A percentile compares a stretch with the other conserved stretches of the same genome.
Evolutionary conservation across 2,329 filamentous ascomycete species (phyloP).

Genomic region (Neofusicoccum parvum): DNA sequence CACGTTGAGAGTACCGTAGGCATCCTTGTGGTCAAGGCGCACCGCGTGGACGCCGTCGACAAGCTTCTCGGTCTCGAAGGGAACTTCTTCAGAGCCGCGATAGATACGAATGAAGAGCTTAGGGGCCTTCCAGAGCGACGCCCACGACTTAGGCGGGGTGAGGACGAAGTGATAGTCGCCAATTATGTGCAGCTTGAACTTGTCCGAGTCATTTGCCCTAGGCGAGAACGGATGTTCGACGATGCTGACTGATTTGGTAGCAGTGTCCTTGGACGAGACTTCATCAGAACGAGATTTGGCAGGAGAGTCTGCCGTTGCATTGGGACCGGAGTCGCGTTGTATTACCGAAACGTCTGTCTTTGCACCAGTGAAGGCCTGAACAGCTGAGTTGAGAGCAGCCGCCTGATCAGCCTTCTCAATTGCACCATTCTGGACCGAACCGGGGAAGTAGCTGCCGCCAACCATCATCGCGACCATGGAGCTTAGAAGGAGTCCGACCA

Average conservation of each 20-base stretch:
- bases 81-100: constrained; percentile 45
- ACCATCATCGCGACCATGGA: constrained; percentile 2
- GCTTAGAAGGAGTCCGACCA: constrained; percentile 4
- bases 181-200: constrained; percentile 57
- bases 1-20: constrained; percentile 52
- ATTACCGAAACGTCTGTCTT: constrained; percentile 17
- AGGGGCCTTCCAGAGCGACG: constrained; percentile 46
- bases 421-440: constrained; percentile 1
- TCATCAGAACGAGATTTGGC: background rate
- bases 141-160: constrained; percentile 49
- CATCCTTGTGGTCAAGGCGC: constrained; percentile 52
- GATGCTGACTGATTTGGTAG: constrained; percentile 13
- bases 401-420: constrained; percentile 10
- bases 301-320: background rate
- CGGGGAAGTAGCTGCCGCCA: background rate
- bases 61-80: constrained; percentile 32
- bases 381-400: constrained; percentile 16
- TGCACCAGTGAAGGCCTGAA: constrained; percentile 16
- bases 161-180: constrained; percentile 57
- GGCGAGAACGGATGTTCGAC: constrained; percentile 17
- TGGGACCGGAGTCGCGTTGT: constrained; percentile 11
- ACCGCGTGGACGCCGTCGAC: constrained; percentile 57
- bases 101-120: constrained; percentile 54
- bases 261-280: constrained; percentile 7
- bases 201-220: constrained; percentile 35